A percentile compares a stretch with the other conserved stretches of the same genome.
Evolutionary conservation across 805 yeast species (phyloP).

Genomic region (Cyberlindnera meyerae): DNA sequence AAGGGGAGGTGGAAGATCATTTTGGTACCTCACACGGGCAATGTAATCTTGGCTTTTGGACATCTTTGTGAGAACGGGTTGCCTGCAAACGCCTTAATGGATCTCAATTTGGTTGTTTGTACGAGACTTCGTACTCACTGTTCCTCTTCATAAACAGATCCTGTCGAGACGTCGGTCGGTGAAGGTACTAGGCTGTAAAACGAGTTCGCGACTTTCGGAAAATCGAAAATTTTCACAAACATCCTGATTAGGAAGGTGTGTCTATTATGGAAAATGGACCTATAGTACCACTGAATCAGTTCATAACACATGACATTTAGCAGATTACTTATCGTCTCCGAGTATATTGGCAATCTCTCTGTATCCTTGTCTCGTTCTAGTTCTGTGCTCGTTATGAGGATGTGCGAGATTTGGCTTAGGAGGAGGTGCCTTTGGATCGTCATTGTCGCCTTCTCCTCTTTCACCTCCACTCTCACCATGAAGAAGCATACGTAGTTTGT

Average conservation of each 20-base stretch:
- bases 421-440: background rate
- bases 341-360: conserved; percentile 24
- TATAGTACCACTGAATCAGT: too few species aligned
- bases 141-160: too few species aligned
- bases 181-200: too few species aligned
- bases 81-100: too few species aligned
- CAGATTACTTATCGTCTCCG: conserved; percentile 3
- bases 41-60: conserved; percentile 65
- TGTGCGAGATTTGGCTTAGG: background rate
- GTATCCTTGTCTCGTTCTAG: conserved; percentile 19
- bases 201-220: background rate
- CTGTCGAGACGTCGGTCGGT: too few species aligned
- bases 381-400: conserved; percentile 3
- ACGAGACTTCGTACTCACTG: background rate
- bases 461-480: too few species aligned
- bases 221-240: too few species aligned
- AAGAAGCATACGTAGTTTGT: conserved; percentile 12
- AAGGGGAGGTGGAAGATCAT: conserved; percentile 89
- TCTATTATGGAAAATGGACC: background rate
- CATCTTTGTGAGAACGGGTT: too few species aligned
- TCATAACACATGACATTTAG: conserved; percentile 2
- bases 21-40: conserved; percentile 78
- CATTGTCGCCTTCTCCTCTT: background rate
- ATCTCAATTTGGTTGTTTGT: background rate
- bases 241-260: background rate